These are phyloP conservation scores for Exophiala spinifera DNA, from an alignment of 2,329 filamentous ascomycete genomes.

Conservation along the genomic window DNA sequence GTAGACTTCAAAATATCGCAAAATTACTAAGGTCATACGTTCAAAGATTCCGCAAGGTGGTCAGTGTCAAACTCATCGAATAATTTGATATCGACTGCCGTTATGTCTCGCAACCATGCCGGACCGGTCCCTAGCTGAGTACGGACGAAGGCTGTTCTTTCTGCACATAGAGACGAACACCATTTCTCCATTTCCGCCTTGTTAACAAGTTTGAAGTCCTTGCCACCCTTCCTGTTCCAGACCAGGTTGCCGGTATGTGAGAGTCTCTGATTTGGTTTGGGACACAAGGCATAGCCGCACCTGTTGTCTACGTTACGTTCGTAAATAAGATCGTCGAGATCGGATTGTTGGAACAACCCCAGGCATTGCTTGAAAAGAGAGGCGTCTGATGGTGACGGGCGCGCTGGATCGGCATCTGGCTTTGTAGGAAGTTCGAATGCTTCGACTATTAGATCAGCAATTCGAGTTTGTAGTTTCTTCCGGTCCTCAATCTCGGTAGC, in stretches of 20 bases:
- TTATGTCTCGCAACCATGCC: conserved; percentile 73
- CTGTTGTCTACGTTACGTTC: conserved; percentile 80
- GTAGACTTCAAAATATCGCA: not conserved
- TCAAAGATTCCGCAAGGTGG: conserved; percentile 14
- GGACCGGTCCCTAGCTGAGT: conserved; percentile 84
- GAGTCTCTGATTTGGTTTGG: conserved; percentile 57
- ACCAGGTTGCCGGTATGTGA: conserved; percentile 53
- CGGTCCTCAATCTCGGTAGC: conserved; percentile 77
- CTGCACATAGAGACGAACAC: conserved; percentile 78
- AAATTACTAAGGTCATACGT: conserved; percentile 3
- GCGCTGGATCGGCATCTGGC: conserved; percentile 49
- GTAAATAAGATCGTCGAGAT: conserved; percentile 84
- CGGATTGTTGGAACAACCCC: conserved; percentile 73
- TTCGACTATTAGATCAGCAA: conserved; percentile 68
- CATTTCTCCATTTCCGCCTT: conserved; percentile 75
- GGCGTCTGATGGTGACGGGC: conserved; percentile 59
- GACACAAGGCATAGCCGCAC: conserved; percentile 83
- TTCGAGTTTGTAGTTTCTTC: conserved; percentile 71
- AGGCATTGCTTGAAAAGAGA: conserved; percentile 64
- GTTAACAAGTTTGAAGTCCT: conserved; percentile 63
- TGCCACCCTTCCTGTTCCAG: conserved; percentile 55
- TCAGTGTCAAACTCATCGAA: conserved; percentile 57
- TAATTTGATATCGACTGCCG: conserved; percentile 57
- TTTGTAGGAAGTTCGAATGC: conserved; percentile 63
- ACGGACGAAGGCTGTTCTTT: conserved; percentile 77